Base-by-base conservation (phyloP, 768 basidiomycete species). In the Agrocybe pediades region DNA sequence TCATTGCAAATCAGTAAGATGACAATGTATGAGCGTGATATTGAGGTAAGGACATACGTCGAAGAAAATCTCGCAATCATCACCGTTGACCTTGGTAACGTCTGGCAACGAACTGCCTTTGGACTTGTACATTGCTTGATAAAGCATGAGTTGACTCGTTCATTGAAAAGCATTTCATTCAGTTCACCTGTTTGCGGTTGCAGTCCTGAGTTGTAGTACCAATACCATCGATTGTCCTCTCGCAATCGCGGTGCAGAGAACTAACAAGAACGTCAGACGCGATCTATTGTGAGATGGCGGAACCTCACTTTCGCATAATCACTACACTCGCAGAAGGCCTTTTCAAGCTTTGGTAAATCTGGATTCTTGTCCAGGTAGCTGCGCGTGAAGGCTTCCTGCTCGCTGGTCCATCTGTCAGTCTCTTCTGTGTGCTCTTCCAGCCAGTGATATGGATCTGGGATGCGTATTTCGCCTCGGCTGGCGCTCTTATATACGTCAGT, bases 201-300 rank as follows among this genome's bases (percentile, higher is more conserved):
- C 23, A 92, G 77, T 25, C 90, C 91, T 49, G 81, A 84, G 69
- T 93, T 92, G 63, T 86, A 81, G 62, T 79, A 81, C 88, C 90
- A 90, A 62, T 93, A 94, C 86, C 88, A 93, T 45, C 79, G 80
- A 15, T 77, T 80, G 60, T 92, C 88, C 13, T 84, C 74, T 55
- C 82, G 80, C 48, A 88, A 57, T 11, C 58, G 66, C 0, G 90
- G 91, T 0, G 83, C 71, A 19, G 80, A 82, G 65, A 89, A 88
- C 87, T 89, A 65, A 30, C 17, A 49, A 36, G 17, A 46, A 46
- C 49, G 43, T 29, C 45, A 48, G 17, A 46, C 30, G 30, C 48
- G 54, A n/a, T n/a, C 42, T 8, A 27, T 30, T 19, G 15, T 23
- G 17, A 46, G 7, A 25, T 9, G 3, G 44, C 45, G 30, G 19